Evolutionary conservation across 768 basidiomycete species (phyloP), one percentile per base, ranked within the genome.

Genomic region (Albatrellus ellisii): DNA sequence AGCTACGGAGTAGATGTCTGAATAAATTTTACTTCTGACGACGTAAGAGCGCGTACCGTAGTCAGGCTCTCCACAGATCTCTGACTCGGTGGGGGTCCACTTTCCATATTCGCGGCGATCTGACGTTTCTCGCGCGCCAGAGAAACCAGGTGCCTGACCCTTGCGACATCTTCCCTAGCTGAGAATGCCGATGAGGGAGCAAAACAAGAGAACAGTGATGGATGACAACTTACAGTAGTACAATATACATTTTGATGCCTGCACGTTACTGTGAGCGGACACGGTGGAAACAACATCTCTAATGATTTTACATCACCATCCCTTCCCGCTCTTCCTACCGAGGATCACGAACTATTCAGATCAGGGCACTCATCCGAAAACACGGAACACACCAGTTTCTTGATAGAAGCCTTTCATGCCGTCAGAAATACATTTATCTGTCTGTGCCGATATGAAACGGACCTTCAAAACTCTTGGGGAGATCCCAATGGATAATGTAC

Each of bases 401-500:
- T 89, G 87, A 56, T 90, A 90, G 56, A 79, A 90, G 0, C 84
- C 86, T 85, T 7, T 8, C 17, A 1, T 5, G 10, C 18, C 17
- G 21, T 2, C n/a, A 21, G n/a, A 12, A 8, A 33, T 4, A 11
- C 25, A 46, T 38, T 34, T 28, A 36, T 28, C 15, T 44, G 15
- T 26, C 14, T 27, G 21, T 42, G 31, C 11, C 25, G 46, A 27
- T 9, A 10, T 8, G 15, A 40, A 24, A 46, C 58, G 47, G 27
- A 78, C 84, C 83, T 70, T 89, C 86, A 44, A 88, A 75, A 43
- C 83, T 86, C 54, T 82, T 85, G 0, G 85, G 83, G 14, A 88
- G 58, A 56, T 88, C 85, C 47, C 73, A 87, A 52, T 89, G 86
- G 31, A 89, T 75, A 32, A 87, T 73, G 51, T 85, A 88, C 27